Evolutionary conservation across 371 early-diverging fungal genomes (phyloP), one percentile per base, ranked within the genome.

Genomic region (Batkoa obscura): DNA sequence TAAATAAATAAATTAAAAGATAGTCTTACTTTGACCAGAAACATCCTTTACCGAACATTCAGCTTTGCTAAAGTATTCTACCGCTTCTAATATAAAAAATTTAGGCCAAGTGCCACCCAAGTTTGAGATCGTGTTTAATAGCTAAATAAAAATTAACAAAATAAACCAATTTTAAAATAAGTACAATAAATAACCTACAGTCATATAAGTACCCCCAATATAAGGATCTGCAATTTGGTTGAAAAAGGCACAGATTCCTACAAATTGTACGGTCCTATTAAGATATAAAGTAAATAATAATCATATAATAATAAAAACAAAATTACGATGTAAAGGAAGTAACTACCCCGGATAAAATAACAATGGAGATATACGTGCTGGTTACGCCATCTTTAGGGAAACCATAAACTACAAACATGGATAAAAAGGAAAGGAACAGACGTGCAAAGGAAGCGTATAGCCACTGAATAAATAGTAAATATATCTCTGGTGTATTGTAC

Each of bases 61-160:
- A 13, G 89, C 78, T 1, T 74, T 69, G 2, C 92, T 92, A 58
- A 88, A 86, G 51, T 76, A 74, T 66, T 94, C 97, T n/a, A 94
- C 93, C 1, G 92, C 83, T 62, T 86, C 78, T 49, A 96, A 73
- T 3, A 96, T 83, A 72, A 94, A 93, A 66, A 81, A 93, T 43
- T 82, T 79, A 0, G 96, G 94, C 94, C 91, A 95, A 0, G 95
- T 95, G 36, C 98, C 98, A 52, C 96, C 98, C 65, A 97, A 84
- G 67, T 97, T 97, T 63, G 83, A 84, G 58, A 95, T 66, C 0
- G 96, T 95, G 64, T 94, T 94, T 36, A 90, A 68, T 35, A 97
- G 72, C 84, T 84, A 53, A 57, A 48, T 58, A 3, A 8, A 52
- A 53, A 30, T 46, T 23, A 49, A 12, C n/a, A n/a, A n/a, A n/a